Base-by-base conservation (phyloP, 305 asterid species). In the Plantago coronopus region DNA sequence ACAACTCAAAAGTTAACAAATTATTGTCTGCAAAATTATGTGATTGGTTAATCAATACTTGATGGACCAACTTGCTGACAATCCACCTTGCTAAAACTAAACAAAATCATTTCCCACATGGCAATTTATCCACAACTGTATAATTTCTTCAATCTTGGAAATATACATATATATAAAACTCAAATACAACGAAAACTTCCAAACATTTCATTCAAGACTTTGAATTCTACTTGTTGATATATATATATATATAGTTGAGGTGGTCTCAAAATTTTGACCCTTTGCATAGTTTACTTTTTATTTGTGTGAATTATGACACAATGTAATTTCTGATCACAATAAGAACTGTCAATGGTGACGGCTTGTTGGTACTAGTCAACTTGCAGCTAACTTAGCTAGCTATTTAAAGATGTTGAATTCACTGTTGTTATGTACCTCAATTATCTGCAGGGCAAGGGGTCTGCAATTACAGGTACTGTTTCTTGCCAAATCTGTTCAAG, bases 301-400 rank as follows among this genome's bases (percentile, higher is more conserved):
- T 34, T 34, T 34, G 9, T 34, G 13, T 0, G 7, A 34, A 34
- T 34, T 7, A 31, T 31, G 4, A 27, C n/a, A n/a, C n/a, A n/a
- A n/a, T 27, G 5, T 2, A 27, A 2, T 5, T 27, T 27, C 5
- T 27, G 31, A 27, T 27, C 31, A 27, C 31, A 27, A 2, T 18
- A 12, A 3, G 10, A n/a, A 21, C 17, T 51, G 19, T 23, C 34
- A 53, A 53, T 53, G 42, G 7, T 25, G 58, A 15, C 37, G 17
- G 57, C 40, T 23, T 53, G 31, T 31, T 51, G 20, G 34, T 53
- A 53, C 29, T 25, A 25, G 58, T 25, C 42, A 53, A 53, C 58
- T 38, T 38, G 43, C 3, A 38, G 43, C 43, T 11, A 38, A 3
- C 43, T 38, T 11, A 38, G 15, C 43, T 38, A 10, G 15, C 43